phyloP scores from a whole-genome alignment of 306 rosid genomes.

The Medicago truncatula region MtrunA17r5.0-ANR NC_053046.1:5982501-5983000 shows the following conservation, averaged over 20 bases:
- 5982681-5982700: background rate
- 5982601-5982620: background rate
- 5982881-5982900: slow-evolving; percentile 28
- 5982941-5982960: slow-evolving; percentile 40
- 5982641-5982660: background rate
- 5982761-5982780: slow-evolving; percentile 7
- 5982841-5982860: slow-evolving; percentile 36
- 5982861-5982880: background rate
- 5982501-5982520: no score
- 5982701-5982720: background rate
- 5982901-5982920: slow-evolving; percentile 8
- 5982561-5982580: no score
- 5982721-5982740: slow-evolving; percentile 25
- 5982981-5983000: slow-evolving; percentile 50
- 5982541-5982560: no score
- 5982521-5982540: no score
- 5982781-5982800: slow-evolving; percentile 45
- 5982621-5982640: background rate
- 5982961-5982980: slow-evolving; percentile 48
- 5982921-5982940: slow-evolving; percentile 31
- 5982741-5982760: slow-evolving; percentile 35
- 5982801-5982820: slow-evolving; percentile 15
- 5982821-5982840: slow-evolving; percentile 36
- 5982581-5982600: no score
- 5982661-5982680: background rate